Conservation (phyloP, 2,329 filamentous ascomycete species). For the Trichophaea hybrida region DNA sequence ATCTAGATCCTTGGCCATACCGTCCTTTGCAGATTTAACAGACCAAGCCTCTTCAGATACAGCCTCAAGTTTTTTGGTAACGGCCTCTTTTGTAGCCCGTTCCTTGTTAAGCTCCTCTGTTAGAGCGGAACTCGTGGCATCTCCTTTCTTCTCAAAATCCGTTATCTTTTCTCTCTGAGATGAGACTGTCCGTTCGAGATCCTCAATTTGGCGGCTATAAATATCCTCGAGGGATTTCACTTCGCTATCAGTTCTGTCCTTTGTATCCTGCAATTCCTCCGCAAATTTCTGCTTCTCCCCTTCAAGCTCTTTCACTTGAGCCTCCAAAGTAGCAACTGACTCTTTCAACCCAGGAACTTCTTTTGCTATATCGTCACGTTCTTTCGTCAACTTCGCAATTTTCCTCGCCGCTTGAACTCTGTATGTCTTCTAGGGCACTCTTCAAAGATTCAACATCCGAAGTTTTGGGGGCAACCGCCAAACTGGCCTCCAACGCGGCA, state of each 20-base stretch:
- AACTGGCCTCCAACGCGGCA: constrained; percentile 9
- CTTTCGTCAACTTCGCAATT: background rate
- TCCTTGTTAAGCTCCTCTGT: constrained; percentile 3
- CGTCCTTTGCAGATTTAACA: background rate
- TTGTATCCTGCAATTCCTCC: constrained; percentile 6
- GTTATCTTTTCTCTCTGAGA: constrained; percentile 7
- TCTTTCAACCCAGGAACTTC: background rate
- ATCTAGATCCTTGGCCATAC: constrained; percentile 11
- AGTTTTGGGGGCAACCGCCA: constrained; percentile 10
- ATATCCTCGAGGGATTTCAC: constrained; percentile 12
- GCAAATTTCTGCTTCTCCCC: constrained; percentile 7
- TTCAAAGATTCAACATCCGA: background rate
- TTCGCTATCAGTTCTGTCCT: constrained; percentile 5
- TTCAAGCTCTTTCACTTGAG: constrained; percentile 11
- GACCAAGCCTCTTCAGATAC: background rate
- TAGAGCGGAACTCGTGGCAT: constrained; percentile 3
- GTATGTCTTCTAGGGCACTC: background rate
- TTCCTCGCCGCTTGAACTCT: background rate
- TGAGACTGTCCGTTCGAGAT: constrained; percentile 7
- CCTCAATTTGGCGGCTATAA: constrained; percentile 15
- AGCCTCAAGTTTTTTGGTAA: constrained; percentile 8
- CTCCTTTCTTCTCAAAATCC: background rate
- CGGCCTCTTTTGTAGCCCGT: background rate
- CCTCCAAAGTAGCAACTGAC: constrained; percentile 8
- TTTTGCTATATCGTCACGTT: background rate